Base-by-base conservation (phyloP, 1,284 basidiomycete genomes). In the Ustilago lituana region DNA sequence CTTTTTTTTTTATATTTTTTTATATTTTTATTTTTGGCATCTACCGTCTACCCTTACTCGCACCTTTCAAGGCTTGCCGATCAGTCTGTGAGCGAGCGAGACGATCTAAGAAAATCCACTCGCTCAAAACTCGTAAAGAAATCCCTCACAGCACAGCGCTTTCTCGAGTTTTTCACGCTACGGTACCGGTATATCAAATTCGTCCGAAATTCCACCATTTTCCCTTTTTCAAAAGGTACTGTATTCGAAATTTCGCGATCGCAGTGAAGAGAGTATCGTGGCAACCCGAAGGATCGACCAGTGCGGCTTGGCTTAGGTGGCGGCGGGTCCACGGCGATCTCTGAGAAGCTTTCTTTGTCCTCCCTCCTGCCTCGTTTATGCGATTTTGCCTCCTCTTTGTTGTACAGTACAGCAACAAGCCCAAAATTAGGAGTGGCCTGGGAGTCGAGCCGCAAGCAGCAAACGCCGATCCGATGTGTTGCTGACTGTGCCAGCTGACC, bases 251-350 rank as follows among this genome's bases (percentile, higher is more conserved):
- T n/a, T n/a, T n/a, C n/a, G n/a, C n/a, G n/a, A n/a, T n/a, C n/a
- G n/a, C n/a, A n/a, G n/a, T n/a, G n/a, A n/a, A n/a, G n/a, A n/a
- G n/a, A n/a, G n/a, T n/a, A 29, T 43, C 39, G 32, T 47, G 45
- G 54, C 45, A 17, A 6, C 29, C 32, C 11, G 29, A 26, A 31
- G 26, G 55, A 57, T 57, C 55, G 55, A 33, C 55, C 40, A 5
- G 3, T 38, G 47, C 46, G 36, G 48, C 44, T 36, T 60, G 50
- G 50, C 50, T 52, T 60, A 60, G 24, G 27, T 6, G 27, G 12
- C n/a, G 33, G 35, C 23, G 27, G 35, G 29, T 40, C 24, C 23
- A 47, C 48, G 57, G 33, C 57, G 57, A 60, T 60, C 50, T 32
- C 43, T 38, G 37, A n/a, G 46, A 50, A 44, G 47, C 36, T 33